phyloP scores from a whole-genome alignment of 169 alveolate species.

The Miamiensis avidus region DNA sequence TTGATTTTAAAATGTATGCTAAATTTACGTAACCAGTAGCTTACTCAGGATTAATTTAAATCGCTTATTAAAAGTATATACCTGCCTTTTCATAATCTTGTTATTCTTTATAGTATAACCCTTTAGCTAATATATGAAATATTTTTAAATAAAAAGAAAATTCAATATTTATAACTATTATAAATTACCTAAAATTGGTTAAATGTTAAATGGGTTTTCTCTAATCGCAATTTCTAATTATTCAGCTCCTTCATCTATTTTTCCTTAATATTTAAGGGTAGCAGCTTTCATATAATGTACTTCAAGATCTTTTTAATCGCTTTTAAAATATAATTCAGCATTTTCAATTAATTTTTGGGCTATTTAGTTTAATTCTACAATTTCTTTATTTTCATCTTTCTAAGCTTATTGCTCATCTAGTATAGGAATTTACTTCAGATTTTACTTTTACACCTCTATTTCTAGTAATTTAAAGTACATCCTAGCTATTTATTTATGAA shows the following conservation, averaged over 20 bases:
- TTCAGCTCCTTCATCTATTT: not conserved
- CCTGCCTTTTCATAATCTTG: not conserved
- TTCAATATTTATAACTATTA: no score
- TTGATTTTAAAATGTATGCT: not conserved
- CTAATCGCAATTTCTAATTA: not conserved
- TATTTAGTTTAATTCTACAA: not conserved
- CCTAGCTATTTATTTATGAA: not conserved
- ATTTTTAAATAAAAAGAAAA: not conserved
- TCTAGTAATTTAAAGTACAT: not conserved
- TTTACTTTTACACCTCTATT: not conserved
- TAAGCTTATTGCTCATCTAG: not conserved
- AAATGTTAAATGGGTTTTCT: not conserved
- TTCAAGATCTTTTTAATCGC: not conserved
- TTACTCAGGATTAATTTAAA: not conserved
- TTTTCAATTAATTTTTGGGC: not conserved
- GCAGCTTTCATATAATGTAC: not conserved
- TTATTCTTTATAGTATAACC: not conserved
- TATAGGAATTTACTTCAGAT: not conserved
- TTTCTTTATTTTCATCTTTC: not conserved
- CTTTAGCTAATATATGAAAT: not conserved
- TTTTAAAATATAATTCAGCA: not conserved
- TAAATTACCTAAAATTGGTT: not conserved
- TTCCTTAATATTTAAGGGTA: no score
- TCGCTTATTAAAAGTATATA: not conserved
- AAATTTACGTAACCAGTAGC: not conserved